Evolutionary conservation across 2,329 filamentous ascomycete genomes (phyloP), one percentile per base, ranked within the genome.

Genomic region (Thermomyces lanuginosus): DNA sequence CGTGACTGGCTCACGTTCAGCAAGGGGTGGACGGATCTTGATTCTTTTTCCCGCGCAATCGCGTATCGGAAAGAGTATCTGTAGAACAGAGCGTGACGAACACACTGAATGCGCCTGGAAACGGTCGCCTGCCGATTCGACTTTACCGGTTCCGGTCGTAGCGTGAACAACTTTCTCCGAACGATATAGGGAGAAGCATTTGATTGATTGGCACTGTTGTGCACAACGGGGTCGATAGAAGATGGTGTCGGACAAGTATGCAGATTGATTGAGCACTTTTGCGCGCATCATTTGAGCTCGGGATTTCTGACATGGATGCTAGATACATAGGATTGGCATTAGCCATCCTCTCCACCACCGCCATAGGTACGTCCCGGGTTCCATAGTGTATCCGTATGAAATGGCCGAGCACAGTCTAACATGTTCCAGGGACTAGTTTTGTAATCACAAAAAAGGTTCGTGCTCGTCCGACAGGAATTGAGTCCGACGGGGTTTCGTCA

Each of bases 401-500:
- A 27, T 24, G 41, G 33, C 8, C 43, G 35, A n/a, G 24, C 16
- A 14, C 12, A 11, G 8, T 18, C 12, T 20, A 21, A 20, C 18
- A n/a, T 5, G 3, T 11, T 16, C 18, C 42, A 89, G 82, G 83
- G 48, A 83, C 81, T 27, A 92, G 84, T 67, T 98, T 98, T 55
- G 86, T 98, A 41, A 93, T 98, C 46, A 98, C 91, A 24, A 98
- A 98, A 61, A 95, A 93, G 69, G 80, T 89, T 60, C 53, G 58
- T 50, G 33, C 15, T 26, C 10, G 28, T 27, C 27, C 14, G 9
- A 28, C 20, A n/a, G n/a, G n/a, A n/a, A n/a, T n/a, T n/a, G n/a
- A n/a, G n/a, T n/a, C n/a, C n/a, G n/a, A n/a, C n/a, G n/a, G n/a
- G n/a, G n/a, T n/a, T n/a, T n/a, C n/a, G n/a, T n/a, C n/a, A n/a